Conservation (phyloP, 371 early-diverging fungal species). For the Saksenaea oblongispora region DNA sequence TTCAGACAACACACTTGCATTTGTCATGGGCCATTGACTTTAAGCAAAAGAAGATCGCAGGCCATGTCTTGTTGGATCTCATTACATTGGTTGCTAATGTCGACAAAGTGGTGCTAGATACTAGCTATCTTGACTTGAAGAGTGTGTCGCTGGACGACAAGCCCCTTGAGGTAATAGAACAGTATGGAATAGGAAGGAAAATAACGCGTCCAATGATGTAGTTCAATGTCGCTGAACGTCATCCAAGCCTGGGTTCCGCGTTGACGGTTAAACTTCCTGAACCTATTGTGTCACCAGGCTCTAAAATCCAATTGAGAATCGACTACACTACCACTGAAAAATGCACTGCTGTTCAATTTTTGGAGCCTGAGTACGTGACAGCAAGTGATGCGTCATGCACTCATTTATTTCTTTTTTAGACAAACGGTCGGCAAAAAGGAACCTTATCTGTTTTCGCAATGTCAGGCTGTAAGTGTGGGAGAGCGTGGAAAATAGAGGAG, state of each 20-base stretch:
- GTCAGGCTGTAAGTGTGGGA: conserved; percentile 68
- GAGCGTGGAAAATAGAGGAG: neutral
- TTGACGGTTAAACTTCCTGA: conserved; percentile 65
- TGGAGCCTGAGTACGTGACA: conserved; percentile 73
- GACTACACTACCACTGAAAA: conserved; percentile 81
- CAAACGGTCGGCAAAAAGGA: conserved; percentile 94
- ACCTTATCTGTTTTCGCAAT: conserved; percentile 96
- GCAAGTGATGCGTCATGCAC: neutral
- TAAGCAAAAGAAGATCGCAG: conserved; percentile 64
- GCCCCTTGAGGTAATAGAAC: conserved; percentile 43
- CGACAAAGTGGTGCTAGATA: conserved; percentile 76
- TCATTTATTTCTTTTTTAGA: conserved; percentile 28
- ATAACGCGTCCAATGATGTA: conserved; percentile 19
- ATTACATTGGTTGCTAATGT: conserved; percentile 52
- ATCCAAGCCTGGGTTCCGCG: conserved; percentile 77
- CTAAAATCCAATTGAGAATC: conserved; percentile 59
- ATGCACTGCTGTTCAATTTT: conserved; percentile 89
- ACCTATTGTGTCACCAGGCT: conserved; percentile 36
- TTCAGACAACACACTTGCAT: conserved; percentile 74
- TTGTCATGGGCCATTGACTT: conserved; percentile 81
- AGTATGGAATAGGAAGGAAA: neutral
- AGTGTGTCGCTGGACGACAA: conserved; percentile 48
- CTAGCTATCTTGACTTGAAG: conserved; percentile 64
- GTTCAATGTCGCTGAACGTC: conserved; percentile 58
- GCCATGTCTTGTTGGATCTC: conserved; percentile 66